These are phyloP conservation scores for Aspergillus homomorphus DNA, from an alignment of 495 filamentous ascomycete species.

Conservation along the genomic window DNA sequence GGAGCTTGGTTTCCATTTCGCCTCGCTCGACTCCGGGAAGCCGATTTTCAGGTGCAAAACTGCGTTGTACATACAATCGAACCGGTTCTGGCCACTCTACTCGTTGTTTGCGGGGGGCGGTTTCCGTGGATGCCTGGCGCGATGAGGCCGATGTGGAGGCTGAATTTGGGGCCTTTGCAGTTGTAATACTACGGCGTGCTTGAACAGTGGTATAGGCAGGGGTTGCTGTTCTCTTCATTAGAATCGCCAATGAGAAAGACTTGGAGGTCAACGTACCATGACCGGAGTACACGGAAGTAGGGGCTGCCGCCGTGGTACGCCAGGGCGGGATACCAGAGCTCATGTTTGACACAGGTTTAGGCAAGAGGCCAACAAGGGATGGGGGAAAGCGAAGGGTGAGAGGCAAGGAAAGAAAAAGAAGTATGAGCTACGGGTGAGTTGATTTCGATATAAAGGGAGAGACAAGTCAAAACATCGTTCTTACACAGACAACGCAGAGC, in stretches of 20 bases:
- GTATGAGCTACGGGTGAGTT: constrained; percentile 15
- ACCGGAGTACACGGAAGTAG: constrained; percentile 22
- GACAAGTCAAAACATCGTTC: constrained; percentile 11
- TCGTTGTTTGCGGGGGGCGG: constrained; percentile 32
- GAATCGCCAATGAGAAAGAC: neutral
- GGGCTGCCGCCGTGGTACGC: constrained; percentile 36
- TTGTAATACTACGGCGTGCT: constrained; percentile 46
- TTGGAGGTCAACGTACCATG: constrained; percentile 32
- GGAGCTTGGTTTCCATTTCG: constrained; percentile 82
- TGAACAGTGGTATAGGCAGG: constrained; percentile 53
- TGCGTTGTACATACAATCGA: constrained; percentile 77
- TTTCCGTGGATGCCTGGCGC: constrained; percentile 15
- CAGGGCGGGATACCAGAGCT: constrained; percentile 43
- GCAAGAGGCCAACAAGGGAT: constrained; percentile 4
- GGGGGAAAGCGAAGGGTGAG: constrained; percentile 12
- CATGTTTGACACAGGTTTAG: constrained; percentile 27
- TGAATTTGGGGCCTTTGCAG: constrained; percentile 22
- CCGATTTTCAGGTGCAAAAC: constrained; percentile 69
- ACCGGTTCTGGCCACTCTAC: constrained; percentile 74
- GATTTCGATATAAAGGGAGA: constrained; percentile 7
- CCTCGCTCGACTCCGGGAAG: constrained; percentile 58
- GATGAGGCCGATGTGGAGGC: constrained; percentile 28
- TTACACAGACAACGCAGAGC: constrained; percentile 4
- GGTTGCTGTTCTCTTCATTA: constrained; percentile 23
- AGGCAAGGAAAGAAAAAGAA: constrained; percentile 18